phyloP scores from a whole-genome alignment of 106 monocot species.

The Acanthochlamys bracteata region DNA sequence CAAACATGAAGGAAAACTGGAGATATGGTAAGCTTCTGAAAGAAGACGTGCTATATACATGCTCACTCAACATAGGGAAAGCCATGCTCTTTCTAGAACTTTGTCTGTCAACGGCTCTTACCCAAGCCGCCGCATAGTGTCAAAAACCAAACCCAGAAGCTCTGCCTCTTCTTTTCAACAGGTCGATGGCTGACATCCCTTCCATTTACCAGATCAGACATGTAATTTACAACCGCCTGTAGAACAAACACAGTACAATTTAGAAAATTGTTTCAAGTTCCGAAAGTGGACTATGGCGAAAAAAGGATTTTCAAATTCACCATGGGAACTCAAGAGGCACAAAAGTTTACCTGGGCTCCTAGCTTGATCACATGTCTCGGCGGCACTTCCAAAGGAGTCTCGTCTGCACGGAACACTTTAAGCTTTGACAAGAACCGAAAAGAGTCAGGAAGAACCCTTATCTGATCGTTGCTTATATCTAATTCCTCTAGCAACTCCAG shows the following conservation, averaged over 20 bases:
- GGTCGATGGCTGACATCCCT: slow-evolving; percentile 15
- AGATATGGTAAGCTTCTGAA: neutral
- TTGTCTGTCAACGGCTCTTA: slow-evolving; percentile 4
- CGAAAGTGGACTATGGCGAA: neutral
- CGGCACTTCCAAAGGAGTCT: slow-evolving; percentile 84
- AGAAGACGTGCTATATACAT: neutral
- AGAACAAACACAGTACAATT: neutral
- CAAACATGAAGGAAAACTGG: neutral
- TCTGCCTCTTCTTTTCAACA: slow-evolving; percentile 12
- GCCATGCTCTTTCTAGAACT: neutral
- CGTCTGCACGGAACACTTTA: slow-evolving; percentile 61
- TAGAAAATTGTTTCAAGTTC: neutral
- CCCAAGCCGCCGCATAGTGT: slow-evolving; percentile 24
- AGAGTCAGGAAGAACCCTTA: slow-evolving; percentile 64
- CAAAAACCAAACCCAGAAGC: slow-evolving; percentile 64
- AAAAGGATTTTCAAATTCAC: neutral
- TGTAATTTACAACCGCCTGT: slow-evolving; percentile 85
- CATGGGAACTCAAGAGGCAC: too few species aligned
- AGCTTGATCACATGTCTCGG: slow-evolving; percentile 71
- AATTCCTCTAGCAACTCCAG: slow-evolving; percentile 89
- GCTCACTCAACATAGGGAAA: neutral
- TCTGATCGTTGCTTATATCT: slow-evolving; percentile 92
- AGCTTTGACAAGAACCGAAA: slow-evolving; percentile 65
- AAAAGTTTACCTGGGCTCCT: slow-evolving; percentile 78
- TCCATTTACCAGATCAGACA: slow-evolving; percentile 62